Conservation (phyloP, 2,329 filamentous ascomycete species). For the Aspergillus glaucus region DNA sequence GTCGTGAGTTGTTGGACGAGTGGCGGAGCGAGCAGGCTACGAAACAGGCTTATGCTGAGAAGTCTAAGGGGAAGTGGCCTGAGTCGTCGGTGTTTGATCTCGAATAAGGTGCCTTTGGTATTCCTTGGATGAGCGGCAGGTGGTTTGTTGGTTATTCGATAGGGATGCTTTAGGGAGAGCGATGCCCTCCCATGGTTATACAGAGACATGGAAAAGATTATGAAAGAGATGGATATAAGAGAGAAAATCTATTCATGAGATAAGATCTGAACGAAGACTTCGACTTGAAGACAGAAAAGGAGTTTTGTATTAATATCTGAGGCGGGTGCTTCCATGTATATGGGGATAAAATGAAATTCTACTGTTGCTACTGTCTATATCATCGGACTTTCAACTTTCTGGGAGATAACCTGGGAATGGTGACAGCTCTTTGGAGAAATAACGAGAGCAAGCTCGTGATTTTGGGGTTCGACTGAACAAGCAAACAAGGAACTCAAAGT, state of each 20-base stretch:
- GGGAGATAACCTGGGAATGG: too few species aligned
- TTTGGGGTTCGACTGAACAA: too few species aligned
- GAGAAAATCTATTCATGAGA: neutral
- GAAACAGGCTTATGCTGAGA: constrained; percentile 45
- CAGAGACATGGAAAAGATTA: neutral
- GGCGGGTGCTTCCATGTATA: too few species aligned
- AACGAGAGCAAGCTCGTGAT: too few species aligned
- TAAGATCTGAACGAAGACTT: too few species aligned
- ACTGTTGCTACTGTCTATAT: too few species aligned
- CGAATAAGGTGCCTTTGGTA: neutral
- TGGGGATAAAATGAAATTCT: too few species aligned
- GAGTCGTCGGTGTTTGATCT: constrained; percentile 33
- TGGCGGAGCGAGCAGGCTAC: constrained; percentile 46
- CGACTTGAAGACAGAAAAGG: neutral
- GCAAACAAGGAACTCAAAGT: too few species aligned
- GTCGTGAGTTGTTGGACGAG: constrained; percentile 46
- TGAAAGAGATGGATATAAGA: neutral
- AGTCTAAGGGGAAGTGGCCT: constrained; percentile 35
- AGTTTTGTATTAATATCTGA: neutral
- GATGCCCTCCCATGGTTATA: neutral
- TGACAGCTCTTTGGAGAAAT: too few species aligned
- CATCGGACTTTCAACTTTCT: too few species aligned
- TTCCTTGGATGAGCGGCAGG: neutral
- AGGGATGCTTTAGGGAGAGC: neutral
- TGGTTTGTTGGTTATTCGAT: neutral